Percentiles rank a stretch among this genome's conserved stretches.
These are phyloP conservation scores for Paecilomyces niveus DNA, from an alignment of 2,329 filamentous ascomycete genomes.

Conservation along the genomic window DNA sequence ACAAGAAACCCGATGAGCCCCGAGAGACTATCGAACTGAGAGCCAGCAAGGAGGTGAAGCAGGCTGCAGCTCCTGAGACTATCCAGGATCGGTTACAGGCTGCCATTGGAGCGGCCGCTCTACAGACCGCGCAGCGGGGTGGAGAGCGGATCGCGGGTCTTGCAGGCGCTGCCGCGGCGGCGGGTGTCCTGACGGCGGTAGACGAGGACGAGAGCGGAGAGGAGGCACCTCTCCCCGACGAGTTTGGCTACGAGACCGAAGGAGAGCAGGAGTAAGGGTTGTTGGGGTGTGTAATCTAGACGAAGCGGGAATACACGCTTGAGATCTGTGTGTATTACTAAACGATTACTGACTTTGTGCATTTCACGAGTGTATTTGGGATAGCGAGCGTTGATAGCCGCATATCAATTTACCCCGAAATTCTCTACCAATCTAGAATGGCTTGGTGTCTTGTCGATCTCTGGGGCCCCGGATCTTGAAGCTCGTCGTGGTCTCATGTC, in stretches of 20 bases:
- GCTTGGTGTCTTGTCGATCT: not conserved
- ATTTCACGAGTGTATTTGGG: not conserved
- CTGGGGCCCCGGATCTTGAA: not conserved
- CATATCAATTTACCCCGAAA: not conserved
- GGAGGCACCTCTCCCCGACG: conserved; percentile 40
- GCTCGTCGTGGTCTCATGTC: not conserved
- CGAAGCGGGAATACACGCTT: conserved; percentile 5
- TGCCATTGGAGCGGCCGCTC: conserved; percentile 25
- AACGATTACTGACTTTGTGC: conserved; percentile 21
- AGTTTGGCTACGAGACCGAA: conserved; percentile 42
- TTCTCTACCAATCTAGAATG: not conserved
- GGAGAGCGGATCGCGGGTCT: conserved; percentile 16
- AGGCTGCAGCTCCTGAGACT: conserved; percentile 38
- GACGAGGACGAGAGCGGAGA: conserved; percentile 59
- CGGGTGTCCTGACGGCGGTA: conserved; percentile 74
- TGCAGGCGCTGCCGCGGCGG: conserved; percentile 61
- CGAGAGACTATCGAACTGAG: conserved; percentile 86
- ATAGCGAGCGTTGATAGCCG: not conserved
- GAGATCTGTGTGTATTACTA: conserved; percentile 29
- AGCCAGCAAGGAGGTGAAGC: conserved; percentile 61
- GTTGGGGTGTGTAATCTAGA: not conserved
- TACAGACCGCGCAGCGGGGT: conserved; percentile 26
- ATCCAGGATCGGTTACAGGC: conserved; percentile 38
- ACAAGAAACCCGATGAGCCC: conserved; percentile 69
- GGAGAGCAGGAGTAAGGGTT: conserved; percentile 16